Base-by-base conservation (phyloP, 352 stramenopile species). In the Pythium diclinum region DNA sequence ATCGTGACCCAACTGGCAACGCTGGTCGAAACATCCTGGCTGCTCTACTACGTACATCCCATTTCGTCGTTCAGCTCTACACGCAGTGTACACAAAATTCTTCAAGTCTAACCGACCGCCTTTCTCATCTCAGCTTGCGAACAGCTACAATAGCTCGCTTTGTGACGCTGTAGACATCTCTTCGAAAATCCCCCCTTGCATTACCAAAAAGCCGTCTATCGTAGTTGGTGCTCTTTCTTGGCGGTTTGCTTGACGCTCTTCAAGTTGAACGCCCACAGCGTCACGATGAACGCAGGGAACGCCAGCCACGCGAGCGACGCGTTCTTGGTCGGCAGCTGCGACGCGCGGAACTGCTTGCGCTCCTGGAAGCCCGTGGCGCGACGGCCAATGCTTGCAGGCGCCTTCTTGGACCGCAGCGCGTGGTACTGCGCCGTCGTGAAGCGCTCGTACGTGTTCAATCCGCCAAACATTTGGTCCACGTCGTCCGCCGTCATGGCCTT, bases 361-460 rank as follows among this genome's bases (percentile, higher is more conserved):
- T 92, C 84, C 11, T 72, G 65, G 44, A 92, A 82, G 40, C 78
- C 75, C 1, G 82, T 91, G 28, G 62, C 71, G 40, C 84, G 78
- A 32, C 84, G 74, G 19, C 84, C 84, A 42, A 92, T 88, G 9
- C 78, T 61, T 42, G 72, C 65, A 0, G 83, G 83, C 5, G 83
- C 83, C 11, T 79, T 63, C 52, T 74, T 62, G 21, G 82, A 89
- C 6, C 84, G 79, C 56, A 78, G 68, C 38, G 67, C 67, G 49
- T 92, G 74, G 65, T 88, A 92, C 60, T 92, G 69, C 16, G 84
- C 84, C 17, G 84, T 92, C 21, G 82, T 89, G 61, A 91, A 91
- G 72, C 84, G 84, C 59, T 91, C 82, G 63, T 83, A 88, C 46
- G 73, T 72, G 67, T 92, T 92, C 17, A 90, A 68, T 0, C 77